Conservation (phyloP, 2,329 filamentous ascomycete species). For the Pestalotiopsis sp. region DNA sequence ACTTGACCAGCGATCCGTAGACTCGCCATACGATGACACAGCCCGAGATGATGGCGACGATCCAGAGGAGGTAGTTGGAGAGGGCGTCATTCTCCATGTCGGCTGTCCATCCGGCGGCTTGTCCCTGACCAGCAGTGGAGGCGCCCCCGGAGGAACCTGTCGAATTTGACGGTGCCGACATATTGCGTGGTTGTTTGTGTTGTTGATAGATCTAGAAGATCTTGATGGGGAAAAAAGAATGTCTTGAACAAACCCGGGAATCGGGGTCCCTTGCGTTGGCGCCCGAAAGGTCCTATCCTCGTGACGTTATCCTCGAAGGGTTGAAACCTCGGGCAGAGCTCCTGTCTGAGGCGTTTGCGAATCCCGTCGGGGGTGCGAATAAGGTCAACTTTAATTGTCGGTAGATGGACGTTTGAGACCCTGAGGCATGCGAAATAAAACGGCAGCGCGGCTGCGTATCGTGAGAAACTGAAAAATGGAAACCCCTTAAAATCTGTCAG, state of each 20-base stretch:
- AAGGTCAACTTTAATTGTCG: slow-evolving; percentile 16
- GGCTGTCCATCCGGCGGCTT: slow-evolving; percentile 35
- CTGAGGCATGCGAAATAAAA: background rate
- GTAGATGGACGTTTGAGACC: background rate
- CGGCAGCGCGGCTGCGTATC: slow-evolving; percentile 11
- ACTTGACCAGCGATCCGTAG: slow-evolving; percentile 60
- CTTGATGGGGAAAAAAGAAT: background rate
- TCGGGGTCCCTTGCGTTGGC: background rate
- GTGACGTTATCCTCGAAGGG: slow-evolving; percentile 1
- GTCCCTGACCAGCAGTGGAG: slow-evolving; percentile 18
- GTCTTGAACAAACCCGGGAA: background rate
- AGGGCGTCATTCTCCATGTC: slow-evolving; percentile 55
- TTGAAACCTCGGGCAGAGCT: background rate
- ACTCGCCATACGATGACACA: slow-evolving; percentile 70
- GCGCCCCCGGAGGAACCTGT: background rate
- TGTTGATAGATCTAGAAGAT: background rate
- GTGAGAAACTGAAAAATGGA: background rate
- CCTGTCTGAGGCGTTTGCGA: background rate
- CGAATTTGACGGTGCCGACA: slow-evolving; percentile 1
- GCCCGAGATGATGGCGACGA: slow-evolving; percentile 65
- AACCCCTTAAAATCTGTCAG: background rate
- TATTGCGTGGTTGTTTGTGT: background rate
- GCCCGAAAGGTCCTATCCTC: background rate
- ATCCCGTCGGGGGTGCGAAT: slow-evolving; percentile 2
- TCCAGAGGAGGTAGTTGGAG: slow-evolving; percentile 62